Base-by-base conservation (phyloP, 2,329 filamentous ascomycete genomes). In the Hypoxylon sp. region DNA sequence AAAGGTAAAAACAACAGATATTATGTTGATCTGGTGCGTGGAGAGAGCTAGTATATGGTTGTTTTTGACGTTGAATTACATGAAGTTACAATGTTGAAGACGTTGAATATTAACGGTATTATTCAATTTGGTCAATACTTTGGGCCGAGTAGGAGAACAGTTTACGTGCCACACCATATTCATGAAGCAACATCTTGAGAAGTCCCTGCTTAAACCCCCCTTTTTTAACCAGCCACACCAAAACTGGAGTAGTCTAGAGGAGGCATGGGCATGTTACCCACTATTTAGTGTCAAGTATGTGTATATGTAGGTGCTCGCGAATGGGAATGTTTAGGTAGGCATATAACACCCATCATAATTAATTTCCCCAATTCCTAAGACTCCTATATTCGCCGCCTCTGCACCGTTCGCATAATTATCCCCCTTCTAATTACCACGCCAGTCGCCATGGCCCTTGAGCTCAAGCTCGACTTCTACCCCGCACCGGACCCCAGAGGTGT, bases 391-490 rank as follows among this genome's bases (percentile, higher is more conserved):
- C 19, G 1, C 30, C 14, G 2, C 19, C 17, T 50, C 17, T 10
- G 19, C 2, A n/a, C 14, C 7, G 5, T 13, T 9, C 28, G 7
- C 23, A 6, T 48, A 36, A 38, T 14, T 49, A 19, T 28, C 13
- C 2, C 32, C 10, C 34, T 14, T 49, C n/a, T 2, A 14, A 9
- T 10, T 28, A 19, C 36, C 28, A 19, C 36, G 10, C 11, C 3
- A 36, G 23, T 36, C 30, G 23, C 36, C 21, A 57, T 57, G 51
- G 9, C 28, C 3, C 34, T 25, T 1, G 63, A 65, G 0, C 21
- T 67, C 17, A 60, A 69, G 28, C 60, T 65, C 30, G 36, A 67
- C 32, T 64, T 64, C 63, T 57, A 63, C 53, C 56, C 59, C 43
- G 65, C 65, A 53, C 34, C 48, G 5, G 21, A 56, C 51, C 45